phyloP scores from a whole-genome alignment of 176 grass and related monocot species.

The Themeda triandra region DNA sequence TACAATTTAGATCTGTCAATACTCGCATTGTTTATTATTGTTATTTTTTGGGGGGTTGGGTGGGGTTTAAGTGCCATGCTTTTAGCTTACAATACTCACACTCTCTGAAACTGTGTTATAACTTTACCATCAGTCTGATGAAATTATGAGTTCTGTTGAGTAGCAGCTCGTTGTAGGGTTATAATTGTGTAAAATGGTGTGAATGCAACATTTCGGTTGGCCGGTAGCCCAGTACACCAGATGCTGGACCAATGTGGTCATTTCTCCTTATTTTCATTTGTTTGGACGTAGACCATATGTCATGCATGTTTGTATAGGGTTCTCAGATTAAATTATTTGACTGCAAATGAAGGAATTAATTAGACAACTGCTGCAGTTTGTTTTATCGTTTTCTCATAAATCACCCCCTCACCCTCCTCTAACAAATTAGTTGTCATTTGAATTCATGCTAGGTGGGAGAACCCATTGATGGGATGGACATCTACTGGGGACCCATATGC shows the following conservation, averaged over 20 bases:
- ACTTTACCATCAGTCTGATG: not conserved
- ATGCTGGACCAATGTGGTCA: not conserved
- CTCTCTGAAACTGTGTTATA: not conserved
- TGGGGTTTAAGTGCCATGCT: not conserved
- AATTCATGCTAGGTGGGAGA: constrained; percentile 82
- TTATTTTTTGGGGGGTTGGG: not conserved
- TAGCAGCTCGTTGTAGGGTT: not conserved
- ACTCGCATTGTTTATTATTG: not conserved
- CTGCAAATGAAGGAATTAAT: not conserved
- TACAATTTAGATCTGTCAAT: not conserved
- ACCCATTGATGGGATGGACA: constrained; percentile 99
- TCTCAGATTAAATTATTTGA: not conserved
- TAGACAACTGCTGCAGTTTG: not conserved
- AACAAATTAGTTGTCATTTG: constrained; percentile 13
- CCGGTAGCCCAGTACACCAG: not conserved
- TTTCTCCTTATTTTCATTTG: not conserved
- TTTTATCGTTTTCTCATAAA: not conserved
- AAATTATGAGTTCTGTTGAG: not conserved
- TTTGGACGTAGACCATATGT: not conserved
- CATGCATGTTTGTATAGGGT: not conserved
- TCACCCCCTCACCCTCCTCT: not conserved
- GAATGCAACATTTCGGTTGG: not conserved
- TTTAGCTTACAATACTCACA: not conserved
- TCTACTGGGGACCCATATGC: constrained; percentile 98
- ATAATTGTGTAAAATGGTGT: not conserved